Evolutionary conservation across 257 asterid species (phyloP), one percentile per base, ranked within the genome.

Genomic region (Rhazya stricta): DNA sequence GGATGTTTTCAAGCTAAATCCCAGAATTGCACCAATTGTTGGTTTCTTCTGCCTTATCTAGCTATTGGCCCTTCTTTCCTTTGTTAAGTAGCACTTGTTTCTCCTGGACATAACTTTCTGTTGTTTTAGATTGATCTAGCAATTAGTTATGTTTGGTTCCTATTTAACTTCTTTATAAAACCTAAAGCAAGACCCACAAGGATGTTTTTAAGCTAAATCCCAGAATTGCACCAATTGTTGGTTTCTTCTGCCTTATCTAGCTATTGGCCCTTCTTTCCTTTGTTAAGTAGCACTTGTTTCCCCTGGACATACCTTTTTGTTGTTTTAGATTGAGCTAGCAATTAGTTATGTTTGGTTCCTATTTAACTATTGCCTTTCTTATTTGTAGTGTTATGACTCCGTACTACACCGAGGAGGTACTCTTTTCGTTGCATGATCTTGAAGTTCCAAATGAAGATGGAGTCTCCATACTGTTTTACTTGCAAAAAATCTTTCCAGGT

Each of bases 401-500:
- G 60, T 95, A 95, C 80, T 95, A 89, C 89, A 86, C 88, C 62
- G 99, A 95, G 86, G 99, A 95, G 82, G 98, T 92, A 70, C 93
- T 95, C 61, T 95, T 92, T 86, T 95, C 99, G 19, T 88, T 91
- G 89, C 88, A 88, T 75, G 98, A 86, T 81, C 89, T 95, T 79
- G 97, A 92, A 87, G 90, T 45, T 76, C 87, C 89, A 69, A 95
- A 95, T 85, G 99, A 95, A 86, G 99, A 95, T 81, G 99, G 99
- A 69, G 98, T 95, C 78, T 95, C 99, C 63, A 92, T 95, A 83
- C 89, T 91, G 70, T 95, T 92, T 81, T 95, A 95, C 89, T 81
- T 95, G 88, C 96, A 95, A 91, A 95, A 92, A 81, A 92, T 92
- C 82, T 95, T 83, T 80, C 99, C 99, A 88, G 99, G 99, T 92